Base-by-base conservation (phyloP, 768 basidiomycete genomes). In the Pilatotrama ljubarskyi region DNA sequence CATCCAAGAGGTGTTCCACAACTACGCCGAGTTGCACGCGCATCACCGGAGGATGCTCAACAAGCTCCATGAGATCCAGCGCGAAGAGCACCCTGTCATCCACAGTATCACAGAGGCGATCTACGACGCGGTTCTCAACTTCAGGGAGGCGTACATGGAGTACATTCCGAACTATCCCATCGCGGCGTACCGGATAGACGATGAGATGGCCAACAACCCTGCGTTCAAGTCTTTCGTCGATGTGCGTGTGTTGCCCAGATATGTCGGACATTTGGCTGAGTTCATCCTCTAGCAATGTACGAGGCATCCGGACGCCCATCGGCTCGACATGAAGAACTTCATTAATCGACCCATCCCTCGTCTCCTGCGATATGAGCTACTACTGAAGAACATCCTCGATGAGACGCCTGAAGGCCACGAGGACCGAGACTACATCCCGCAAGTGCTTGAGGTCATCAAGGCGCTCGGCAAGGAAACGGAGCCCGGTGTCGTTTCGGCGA, bases 91-190 rank as follows among this genome's bases (percentile, higher is more conserved):
- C 65, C 93, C 94, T 0, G 70, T 79, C 43, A 87, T 99, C 57
- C 80, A 80, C 48, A 88, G 83, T 56, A 80, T 98, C 59, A 94
- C 92, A 2, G 93, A 92, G 26, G 80, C 93, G 0, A 80, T 97
- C 59, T 85, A 93, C 51, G 88, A 95, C 70, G 93, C 93, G 3
- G 93, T 95, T 1, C 80, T 97, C 61, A 93, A 95, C 65, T 98
- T 96, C 80, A 84, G 91, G 6, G 90, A 92, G 49, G 88, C 90
- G 14, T 99, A 99, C 73, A 85, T 95, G 80, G 90, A 93, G 62
- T 98, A 97, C 67, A 85, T 93, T 61, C 84, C 91, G n/a, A 88
- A 95, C 75, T 92, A 95, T 73, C 95, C 96, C 1, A 91, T 93
- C 48, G 95, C 95, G 0, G 88, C 90, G 1, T 91, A 91, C 68